Base-by-base conservation (phyloP, 1,284 basidiomycete genomes). In the Marasmius sp. region DNA sequence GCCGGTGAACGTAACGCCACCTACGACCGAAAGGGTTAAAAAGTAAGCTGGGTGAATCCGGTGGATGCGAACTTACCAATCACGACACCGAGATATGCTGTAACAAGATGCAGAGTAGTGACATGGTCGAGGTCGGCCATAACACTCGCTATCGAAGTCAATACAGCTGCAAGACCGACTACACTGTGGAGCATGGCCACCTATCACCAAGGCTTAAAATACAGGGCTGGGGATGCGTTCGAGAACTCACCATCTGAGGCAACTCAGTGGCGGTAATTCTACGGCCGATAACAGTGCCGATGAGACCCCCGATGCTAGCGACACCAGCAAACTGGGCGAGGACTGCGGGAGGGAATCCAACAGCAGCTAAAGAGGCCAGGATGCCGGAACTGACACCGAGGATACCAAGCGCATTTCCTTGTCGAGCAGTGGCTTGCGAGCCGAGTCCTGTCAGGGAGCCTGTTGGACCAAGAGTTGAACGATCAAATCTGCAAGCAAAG, bases 241-340 rank as follows among this genome's bases (percentile, higher is more conserved):
- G 14, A 3, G 16, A 7, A 22, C 85, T 86, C 12, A 89, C 88
- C 78, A 87, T 92, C 72, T 94, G 93, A 5, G 92, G 92, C 18
- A 94, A 80, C 69, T 94, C 92, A 41, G 92, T 94, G 9, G 91
- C 88, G 12, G 91, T 93, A 52, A 94, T 91, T 37, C 92, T 85
- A 39, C 92, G 80, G 45, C 93, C 92, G 62, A 94, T 84, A 62
- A 91, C 75, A 14, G 86, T 75, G 38, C 92, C 92, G 20, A 89
- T 73, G 3, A 81, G 70, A 1, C 84, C 91, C 58, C 92, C 92
- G 22, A 92, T 77, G 11, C 85, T 81, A 20, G 91, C 86, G 43
- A 93, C 83, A 38, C 82, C 85, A n/a, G 85, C 89, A 69, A 93
- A 93, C 68, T 94, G 92, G 1, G 78, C 83, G 47, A 94, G 81